Conservation (phyloP, 345 rosid genomes). For the Moricandia moricandioides region DNA sequence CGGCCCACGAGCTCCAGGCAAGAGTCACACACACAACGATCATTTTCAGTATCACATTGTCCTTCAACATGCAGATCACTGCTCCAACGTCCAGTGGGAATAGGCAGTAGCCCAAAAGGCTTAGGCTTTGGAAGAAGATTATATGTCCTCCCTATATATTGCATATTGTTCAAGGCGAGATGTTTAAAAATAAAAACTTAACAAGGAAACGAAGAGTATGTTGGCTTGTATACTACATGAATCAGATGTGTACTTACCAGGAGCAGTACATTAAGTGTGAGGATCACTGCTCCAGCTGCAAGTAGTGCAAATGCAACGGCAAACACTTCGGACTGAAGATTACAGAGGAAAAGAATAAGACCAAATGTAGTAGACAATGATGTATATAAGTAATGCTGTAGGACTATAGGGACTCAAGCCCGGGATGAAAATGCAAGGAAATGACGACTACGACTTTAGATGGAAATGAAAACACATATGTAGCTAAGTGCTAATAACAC, state of each 20-base stretch:
- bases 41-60: constrained; percentile 65
- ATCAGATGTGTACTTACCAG: not conserved
- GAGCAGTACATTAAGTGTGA: not conserved
- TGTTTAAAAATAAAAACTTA: not conserved
- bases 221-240: not conserved
- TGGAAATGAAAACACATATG: not conserved
- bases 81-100: constrained; percentile 87
- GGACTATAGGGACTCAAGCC: not conserved
- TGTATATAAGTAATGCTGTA: not conserved
- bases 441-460: not conserved
- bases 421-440: not conserved
- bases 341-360: not conserved
- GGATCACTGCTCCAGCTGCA: not conserved
- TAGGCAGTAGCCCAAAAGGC: constrained; percentile 83
- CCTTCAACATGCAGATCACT: constrained; percentile 73
- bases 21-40: constrained; percentile 66
- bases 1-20: constrained; percentile 97
- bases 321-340: not conserved
- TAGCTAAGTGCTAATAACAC: not conserved
- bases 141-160: constrained; percentile 79
- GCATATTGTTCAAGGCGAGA: not conserved
- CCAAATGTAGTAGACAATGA: not conserved
- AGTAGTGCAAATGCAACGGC: not conserved
- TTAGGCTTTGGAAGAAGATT: constrained; percentile 82
- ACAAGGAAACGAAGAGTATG: not conserved